These are phyloP conservation scores for Pseudogymnoascus sp. DNA, from an alignment of 2,329 filamentous ascomycete species.

Conservation along the genomic window DNA sequence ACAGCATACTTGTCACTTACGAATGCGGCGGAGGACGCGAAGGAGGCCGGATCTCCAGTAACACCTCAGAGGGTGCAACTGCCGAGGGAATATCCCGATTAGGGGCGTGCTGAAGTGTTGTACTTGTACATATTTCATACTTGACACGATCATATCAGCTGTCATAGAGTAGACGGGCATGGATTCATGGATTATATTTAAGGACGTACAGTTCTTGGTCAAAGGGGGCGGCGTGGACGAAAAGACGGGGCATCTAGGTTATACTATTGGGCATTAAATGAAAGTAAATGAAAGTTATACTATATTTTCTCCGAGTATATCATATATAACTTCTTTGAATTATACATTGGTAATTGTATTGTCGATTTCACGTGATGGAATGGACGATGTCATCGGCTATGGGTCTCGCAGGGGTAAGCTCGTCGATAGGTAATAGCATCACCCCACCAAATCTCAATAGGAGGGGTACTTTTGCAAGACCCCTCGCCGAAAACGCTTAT, in stretches of 20 bases:
- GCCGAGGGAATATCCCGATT: neutral
- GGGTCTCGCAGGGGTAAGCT: conserved; percentile 8
- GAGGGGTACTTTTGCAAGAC: conserved; percentile 7
- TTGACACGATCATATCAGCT: neutral
- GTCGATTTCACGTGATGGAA: neutral
- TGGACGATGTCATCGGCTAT: conserved; percentile 8
- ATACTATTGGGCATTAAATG: neutral
- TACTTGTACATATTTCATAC: neutral
- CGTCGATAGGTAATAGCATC: conserved; percentile 4
- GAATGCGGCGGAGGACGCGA: conserved; percentile 61
- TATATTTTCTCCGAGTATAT: neutral
- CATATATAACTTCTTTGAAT: neutral
- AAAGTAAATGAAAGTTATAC: neutral
- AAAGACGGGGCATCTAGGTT: neutral
- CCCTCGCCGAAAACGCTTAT: conserved; percentile 4
- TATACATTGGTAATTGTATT: neutral
- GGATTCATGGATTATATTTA: neutral
- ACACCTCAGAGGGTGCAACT: neutral
- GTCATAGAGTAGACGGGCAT: neutral
- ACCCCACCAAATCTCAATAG: conserved; percentile 8
- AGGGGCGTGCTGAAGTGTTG: neutral
- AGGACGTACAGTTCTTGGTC: neutral
- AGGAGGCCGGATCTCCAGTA: conserved; percentile 15
- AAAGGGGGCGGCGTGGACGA: neutral
- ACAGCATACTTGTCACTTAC: conserved; percentile 91